phyloP scores from a whole-genome alignment of 495 filamentous ascomycete genomes.

The Aspergillus nanangensis region DNA sequence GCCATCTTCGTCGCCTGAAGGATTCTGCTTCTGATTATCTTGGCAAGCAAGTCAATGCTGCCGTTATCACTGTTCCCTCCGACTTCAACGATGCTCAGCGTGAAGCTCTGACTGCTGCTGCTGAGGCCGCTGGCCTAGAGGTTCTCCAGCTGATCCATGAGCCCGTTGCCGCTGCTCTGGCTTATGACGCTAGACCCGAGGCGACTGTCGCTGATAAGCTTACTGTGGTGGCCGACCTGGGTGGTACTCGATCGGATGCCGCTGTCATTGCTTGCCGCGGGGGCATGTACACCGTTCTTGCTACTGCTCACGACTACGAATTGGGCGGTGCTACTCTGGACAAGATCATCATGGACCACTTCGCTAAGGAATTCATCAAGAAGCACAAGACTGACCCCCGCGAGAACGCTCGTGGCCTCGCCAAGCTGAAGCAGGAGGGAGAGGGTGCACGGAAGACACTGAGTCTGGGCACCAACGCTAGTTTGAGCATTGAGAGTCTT shows the following conservation, averaged over 20 bases:
- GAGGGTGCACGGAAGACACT: slow-evolving; percentile 88
- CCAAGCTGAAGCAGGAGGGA: slow-evolving; percentile 88
- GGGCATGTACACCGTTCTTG: slow-evolving; percentile 94
- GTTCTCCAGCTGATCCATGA: slow-evolving; percentile 91
- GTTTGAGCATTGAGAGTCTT: slow-evolving; percentile 85
- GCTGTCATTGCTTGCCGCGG: slow-evolving; percentile 85
- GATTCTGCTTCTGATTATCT: slow-evolving; percentile 85
- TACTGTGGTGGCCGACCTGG: slow-evolving; percentile 86
- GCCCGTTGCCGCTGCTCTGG: slow-evolving; percentile 85
- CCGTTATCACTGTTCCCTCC: slow-evolving; percentile 90
- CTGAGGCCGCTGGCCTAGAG: slow-evolving; percentile 78
- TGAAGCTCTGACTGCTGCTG: slow-evolving; percentile 69
- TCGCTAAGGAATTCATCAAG: slow-evolving; percentile 97
- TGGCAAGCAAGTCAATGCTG: slow-evolving; percentile 85
- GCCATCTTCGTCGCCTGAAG: slow-evolving; percentile 78
- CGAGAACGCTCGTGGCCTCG: slow-evolving; percentile 70
- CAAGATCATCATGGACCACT: slow-evolving; percentile 88
- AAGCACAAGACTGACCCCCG: slow-evolving; percentile 87
- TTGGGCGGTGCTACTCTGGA: slow-evolving; percentile 78
- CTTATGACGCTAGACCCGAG: slow-evolving; percentile 85
- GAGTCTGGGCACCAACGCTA: slow-evolving; percentile 79
- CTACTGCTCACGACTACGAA: slow-evolving; percentile 93
- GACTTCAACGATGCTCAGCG: slow-evolving; percentile 86
- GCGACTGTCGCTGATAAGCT: slow-evolving; percentile 75
- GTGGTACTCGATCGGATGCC: slow-evolving; percentile 88